A percentile compares a stretch with the other conserved stretches of the same genome.
phyloP scores from a whole-genome alignment of 257 asterid genomes.

The Nicotiana sylvestris region DNA sequence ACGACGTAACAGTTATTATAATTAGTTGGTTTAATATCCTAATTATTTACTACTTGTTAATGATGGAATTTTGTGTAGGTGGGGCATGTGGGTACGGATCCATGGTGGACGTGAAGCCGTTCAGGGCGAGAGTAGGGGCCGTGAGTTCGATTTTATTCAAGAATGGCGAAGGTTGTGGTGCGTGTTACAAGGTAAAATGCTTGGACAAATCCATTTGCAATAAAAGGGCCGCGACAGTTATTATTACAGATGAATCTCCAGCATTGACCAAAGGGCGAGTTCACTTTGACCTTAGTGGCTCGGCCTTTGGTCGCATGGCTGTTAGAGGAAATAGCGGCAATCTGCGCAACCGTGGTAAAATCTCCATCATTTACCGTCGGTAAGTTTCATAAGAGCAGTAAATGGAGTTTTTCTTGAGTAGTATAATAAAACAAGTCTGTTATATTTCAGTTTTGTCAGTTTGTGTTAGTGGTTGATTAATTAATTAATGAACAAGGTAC shows the following conservation, averaged over 20 bases:
- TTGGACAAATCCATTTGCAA: constrained; percentile 75
- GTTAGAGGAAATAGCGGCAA: constrained; percentile 53
- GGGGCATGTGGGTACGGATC: constrained; percentile 98
- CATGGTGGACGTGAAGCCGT: constrained; percentile 90
- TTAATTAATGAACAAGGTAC: neutral
- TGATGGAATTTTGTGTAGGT: constrained; percentile 23
- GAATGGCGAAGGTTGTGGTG: constrained; percentile 93
- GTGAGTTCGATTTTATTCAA: constrained; percentile 83
- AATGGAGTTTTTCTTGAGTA: too few species aligned
- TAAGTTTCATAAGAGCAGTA: constrained; percentile 7
- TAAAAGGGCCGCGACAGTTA: constrained; percentile 82
- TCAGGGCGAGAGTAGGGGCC: constrained; percentile 86
- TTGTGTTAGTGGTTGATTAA: constrained; percentile 10
- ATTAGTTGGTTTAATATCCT: too few species aligned
- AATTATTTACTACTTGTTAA: neutral
- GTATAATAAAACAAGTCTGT: neutral
- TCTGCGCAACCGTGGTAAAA: constrained; percentile 78
- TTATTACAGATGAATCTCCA: constrained; percentile 90
- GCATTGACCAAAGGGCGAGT: constrained; percentile 50
- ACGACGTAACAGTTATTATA: too few species aligned
- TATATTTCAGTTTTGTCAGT: constrained; percentile 36
- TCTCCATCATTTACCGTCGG: constrained; percentile 73
- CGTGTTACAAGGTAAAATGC: constrained; percentile 84
- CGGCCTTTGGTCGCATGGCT: constrained; percentile 93
- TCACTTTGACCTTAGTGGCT: constrained; percentile 94